Evolutionary conservation across 169 alveolate genomes (phyloP), one percentile per base, ranked within the genome.

Genomic region (Eimeria zaria): DNA sequence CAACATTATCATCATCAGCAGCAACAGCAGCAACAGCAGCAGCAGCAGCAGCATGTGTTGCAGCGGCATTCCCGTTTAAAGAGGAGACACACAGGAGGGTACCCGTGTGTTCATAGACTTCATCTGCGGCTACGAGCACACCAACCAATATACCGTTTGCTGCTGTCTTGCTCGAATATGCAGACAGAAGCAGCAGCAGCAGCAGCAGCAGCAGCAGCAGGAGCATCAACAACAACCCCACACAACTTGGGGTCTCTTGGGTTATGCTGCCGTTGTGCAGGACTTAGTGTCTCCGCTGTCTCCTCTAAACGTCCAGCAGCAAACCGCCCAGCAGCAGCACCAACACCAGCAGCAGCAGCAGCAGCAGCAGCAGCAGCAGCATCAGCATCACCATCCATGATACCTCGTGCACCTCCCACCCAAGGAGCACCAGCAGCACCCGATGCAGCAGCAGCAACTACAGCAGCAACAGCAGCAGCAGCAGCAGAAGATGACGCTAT

Each of bases 21-120:
- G 33, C 90, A 81, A 46, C 90, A 46, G 73, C 90, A 81, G 90
- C 67, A 53, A 46, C 90, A 81, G 90, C 91, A 33, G 91, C 73
- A 64, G 74, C 60, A 51, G 60, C 60, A 51, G 60, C 20, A 51
- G 60, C 60, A 51, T 7, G 41, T 27, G 39, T 9, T 6, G 44
- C 74, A 64, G 74, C 74, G n/a, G 74, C 74, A 64, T n/a, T 64
- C 41, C 39, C 74, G 78, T 58, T 24, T 84, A 55, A 33, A 16
- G 48, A 8, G 91, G 76, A 84, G 78, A 51, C 91, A 55, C 91
- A 55, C 91, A 30, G 76, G 91, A 36, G 78, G 91, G 3, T 58
- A 84, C 30, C 91, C 76, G 4, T 36, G 58, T 44, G 44, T 48
- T 11, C 58, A 69, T 22, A 14, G 89, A 24, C 48, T 5, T 9